A percentile compares a stretch with the other conserved stretches of the same genome.
These are phyloP conservation scores for Posidonia australis DNA, from an alignment of 106 monocot species.

Conservation along the genomic window DNA sequence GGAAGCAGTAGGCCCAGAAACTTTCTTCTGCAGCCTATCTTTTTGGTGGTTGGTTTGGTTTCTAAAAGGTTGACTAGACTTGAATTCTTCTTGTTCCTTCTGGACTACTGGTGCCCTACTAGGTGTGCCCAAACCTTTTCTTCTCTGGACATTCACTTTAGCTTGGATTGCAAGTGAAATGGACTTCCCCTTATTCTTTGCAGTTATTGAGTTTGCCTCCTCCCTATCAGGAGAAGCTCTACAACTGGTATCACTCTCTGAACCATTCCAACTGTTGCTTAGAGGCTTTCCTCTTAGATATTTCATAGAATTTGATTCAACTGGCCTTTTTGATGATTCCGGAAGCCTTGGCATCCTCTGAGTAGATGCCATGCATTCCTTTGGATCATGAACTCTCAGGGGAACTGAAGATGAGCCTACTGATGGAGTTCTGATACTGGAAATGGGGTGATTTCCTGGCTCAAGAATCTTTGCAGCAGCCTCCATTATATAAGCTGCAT, in stretches of 20 bases:
- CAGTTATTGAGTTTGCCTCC: constrained; percentile 17
- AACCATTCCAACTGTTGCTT: constrained; percentile 40
- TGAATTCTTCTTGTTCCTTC: constrained; percentile 31
- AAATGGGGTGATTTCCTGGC: constrained; percentile 22
- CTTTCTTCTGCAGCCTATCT: constrained; percentile 34
- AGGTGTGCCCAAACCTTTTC: constrained; percentile 36
- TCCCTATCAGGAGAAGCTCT: constrained; percentile 28
- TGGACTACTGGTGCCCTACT: constrained; percentile 13
- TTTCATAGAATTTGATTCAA: constrained; percentile 22
- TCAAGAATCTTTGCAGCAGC: constrained; percentile 71
- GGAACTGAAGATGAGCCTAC: constrained; percentile 16
- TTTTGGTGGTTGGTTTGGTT: constrained; percentile 19
- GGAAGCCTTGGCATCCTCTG: constrained; percentile 27
- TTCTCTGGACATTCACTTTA: constrained; percentile 75
- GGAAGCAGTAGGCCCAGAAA: constrained; percentile 22
- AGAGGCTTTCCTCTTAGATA: constrained; percentile 27
- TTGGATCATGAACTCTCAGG: constrained; percentile 31
- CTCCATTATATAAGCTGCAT: constrained; percentile 82
- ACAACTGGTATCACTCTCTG: constrained; percentile 30
- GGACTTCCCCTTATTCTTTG: constrained; percentile 40
- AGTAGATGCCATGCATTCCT: constrained; percentile 21
- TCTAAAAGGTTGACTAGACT: constrained; percentile 29
- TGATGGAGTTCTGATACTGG: constrained; percentile 24
- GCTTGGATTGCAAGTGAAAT: constrained; percentile 75
- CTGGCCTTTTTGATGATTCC: constrained; percentile 24